Conservation (phyloP, 1,284 basidiomycete genomes). For the Ceratobasidium sp. region DNA sequence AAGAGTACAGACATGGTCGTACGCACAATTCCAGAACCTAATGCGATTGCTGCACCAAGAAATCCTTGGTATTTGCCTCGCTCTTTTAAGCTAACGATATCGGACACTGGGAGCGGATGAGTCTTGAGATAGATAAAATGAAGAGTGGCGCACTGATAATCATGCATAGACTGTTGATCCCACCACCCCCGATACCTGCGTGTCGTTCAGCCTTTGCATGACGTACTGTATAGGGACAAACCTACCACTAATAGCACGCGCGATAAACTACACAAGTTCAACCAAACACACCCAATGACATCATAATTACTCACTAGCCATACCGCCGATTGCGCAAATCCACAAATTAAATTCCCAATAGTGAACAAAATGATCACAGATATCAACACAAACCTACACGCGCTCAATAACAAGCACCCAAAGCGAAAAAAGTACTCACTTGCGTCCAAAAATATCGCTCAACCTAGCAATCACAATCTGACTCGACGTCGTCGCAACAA, state of each 20-base stretch:
- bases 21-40: constrained; percentile 43
- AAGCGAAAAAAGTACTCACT: constrained; percentile 9
- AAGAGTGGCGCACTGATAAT: constrained; percentile 27
- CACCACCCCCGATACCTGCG: constrained; percentile 38
- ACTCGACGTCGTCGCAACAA: constrained; percentile 40
- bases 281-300: neutral
- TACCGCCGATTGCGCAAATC: constrained; percentile 38
- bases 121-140: neutral
- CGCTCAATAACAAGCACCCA: neutral
- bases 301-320: constrained; percentile 37
- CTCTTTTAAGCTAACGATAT: constrained; percentile 80
- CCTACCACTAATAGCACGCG: constrained; percentile 39
- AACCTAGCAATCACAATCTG: constrained; percentile 44
- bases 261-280: constrained; percentile 16
- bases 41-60: constrained; percentile 65
- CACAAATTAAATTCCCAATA: constrained; percentile 38
- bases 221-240: too few species aligned
- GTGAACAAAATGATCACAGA: constrained; percentile 42
- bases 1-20: neutral
- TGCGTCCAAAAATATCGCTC: constrained; percentile 45
- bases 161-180: constrained; percentile 44
- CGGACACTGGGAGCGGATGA: constrained; percentile 56
- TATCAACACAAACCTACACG: constrained; percentile 26
- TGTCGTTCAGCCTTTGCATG: neutral
- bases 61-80: constrained; percentile 81